phyloP scores from a whole-genome alignment of 1,284 basidiomycete species.

The Ganoderma leucocontextum region DNA sequence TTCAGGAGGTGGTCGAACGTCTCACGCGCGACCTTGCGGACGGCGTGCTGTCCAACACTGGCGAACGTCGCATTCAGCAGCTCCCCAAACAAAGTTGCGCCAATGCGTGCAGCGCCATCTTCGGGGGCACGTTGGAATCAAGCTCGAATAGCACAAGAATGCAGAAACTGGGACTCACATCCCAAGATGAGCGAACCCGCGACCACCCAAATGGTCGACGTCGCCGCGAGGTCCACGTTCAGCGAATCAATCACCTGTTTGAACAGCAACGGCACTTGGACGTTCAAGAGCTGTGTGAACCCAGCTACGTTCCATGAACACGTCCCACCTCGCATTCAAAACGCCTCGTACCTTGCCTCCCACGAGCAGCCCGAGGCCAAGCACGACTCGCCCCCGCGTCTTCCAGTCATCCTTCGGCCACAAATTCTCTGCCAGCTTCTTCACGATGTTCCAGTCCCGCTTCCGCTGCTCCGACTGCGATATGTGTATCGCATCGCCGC shows the following conservation, averaged over 20 bases:
- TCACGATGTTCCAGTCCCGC: slow-evolving; percentile 76
- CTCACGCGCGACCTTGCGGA: slow-evolving; percentile 91
- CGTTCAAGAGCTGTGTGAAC: slow-evolving; percentile 75
- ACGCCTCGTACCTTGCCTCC: slow-evolving; percentile 78
- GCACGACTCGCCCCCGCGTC: slow-evolving; percentile 79
- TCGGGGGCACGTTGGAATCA: not conserved
- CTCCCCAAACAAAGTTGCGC: slow-evolving; percentile 91
- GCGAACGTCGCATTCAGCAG: slow-evolving; percentile 97
- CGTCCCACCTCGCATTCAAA: not conserved
- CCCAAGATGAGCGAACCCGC: slow-evolving; percentile 91
- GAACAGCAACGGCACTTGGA: slow-evolving; percentile 97
- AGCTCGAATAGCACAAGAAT: no score
- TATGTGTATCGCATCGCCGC: slow-evolving; percentile 33
- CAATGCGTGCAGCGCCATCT: slow-evolving; percentile 94
- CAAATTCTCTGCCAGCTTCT: slow-evolving; percentile 68
- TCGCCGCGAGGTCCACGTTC: slow-evolving; percentile 83
- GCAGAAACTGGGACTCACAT: slow-evolving; percentile 66
- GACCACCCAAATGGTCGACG: slow-evolving; percentile 89
- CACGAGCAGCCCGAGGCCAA: slow-evolving; percentile 86
- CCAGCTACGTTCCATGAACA: not conserved
- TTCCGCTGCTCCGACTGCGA: slow-evolving; percentile 59
- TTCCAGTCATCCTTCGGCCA: slow-evolving; percentile 84
- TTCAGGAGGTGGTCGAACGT: slow-evolving; percentile 94
- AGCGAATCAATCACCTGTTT: slow-evolving; percentile 91
- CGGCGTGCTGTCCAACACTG: slow-evolving; percentile 93